Evolutionary conservation across 2,329 filamentous ascomycete genomes (phyloP), one percentile per base, ranked within the genome.

Genomic region (Colletotrichum scovillei): DNA sequence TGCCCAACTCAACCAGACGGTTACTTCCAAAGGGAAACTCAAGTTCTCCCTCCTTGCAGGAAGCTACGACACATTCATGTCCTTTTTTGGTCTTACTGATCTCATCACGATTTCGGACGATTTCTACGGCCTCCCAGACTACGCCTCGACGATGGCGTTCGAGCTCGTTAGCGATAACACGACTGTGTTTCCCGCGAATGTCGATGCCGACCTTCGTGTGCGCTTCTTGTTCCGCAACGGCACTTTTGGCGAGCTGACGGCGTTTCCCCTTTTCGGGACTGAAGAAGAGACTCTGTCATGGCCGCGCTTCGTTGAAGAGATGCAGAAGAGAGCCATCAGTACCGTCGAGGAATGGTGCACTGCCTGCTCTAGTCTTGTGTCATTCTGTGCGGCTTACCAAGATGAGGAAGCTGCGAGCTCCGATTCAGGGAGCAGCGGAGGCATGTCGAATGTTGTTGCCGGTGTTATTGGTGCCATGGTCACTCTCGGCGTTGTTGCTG

Each of bases 181-280:
- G 38, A 57, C 77, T 58, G 52, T 58, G 4, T 82, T 82, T 73
- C 81, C 81, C 0, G 73, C 73, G 1, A 65, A 79, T 14, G 67
- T 69, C 1, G 73, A 77, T 8, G 74, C 59, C 24, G 78, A 81
- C 7, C 76, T 82, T 1, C 77, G 76, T 2, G 80, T 82, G 14
- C 81, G 81, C 53, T 82, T 79, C 74, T 67, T 82, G 24, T 80
- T 82, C 78, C 77, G 77, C n/a, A 82, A 82, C 76, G 78, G 81
- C 53, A 82, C 81, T 7, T 70, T 46, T 14, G 80, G 78, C 6
- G 74, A 78, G 2, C 74, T 82, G 38, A 76, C 76, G 12, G 64
- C 76, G 0, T 82, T 77, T 60, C 79, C 81, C 0, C 76, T 82
- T 6, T 82, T 82, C 55, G 79, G 80, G 14, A 76, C 70, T 0